phyloP scores from a whole-genome alignment of 129 eudicot species.

The Arctium lappa region DNA sequence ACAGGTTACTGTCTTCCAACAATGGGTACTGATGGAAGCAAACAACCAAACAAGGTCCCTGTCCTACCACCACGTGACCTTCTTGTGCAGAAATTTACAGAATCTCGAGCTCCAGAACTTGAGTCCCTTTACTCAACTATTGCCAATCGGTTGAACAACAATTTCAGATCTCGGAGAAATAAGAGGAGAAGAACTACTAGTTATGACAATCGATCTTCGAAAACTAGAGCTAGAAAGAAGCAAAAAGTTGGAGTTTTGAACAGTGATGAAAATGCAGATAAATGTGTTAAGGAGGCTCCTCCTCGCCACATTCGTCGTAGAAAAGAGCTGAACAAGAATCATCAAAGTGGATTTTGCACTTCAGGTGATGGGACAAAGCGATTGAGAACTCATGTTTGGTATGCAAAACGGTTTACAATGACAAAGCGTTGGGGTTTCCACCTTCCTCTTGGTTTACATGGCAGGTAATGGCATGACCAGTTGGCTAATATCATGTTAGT shows the following conservation, averaged over 20 bases:
- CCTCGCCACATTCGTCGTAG: slow-evolving; percentile 74
- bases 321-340: slow-evolving; percentile 59
- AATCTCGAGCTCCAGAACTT: slow-evolving; percentile 80
- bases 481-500: slow-evolving; percentile 4
- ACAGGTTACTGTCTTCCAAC: slow-evolving; percentile 2
- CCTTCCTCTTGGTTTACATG: slow-evolving; percentile 83
- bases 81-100: slow-evolving; percentile 62
- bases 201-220: slow-evolving; percentile 50
- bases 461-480: slow-evolving; percentile 46
- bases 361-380: slow-evolving; percentile 89
- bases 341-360: slow-evolving; percentile 48
- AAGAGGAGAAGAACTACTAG: slow-evolving; percentile 79
- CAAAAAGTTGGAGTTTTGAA: slow-evolving; percentile 25
- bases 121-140: slow-evolving; percentile 70
- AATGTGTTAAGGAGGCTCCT: slow-evolving; percentile 27
- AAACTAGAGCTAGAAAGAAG: slow-evolving; percentile 44
- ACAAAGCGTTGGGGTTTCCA: slow-evolving; percentile 76
- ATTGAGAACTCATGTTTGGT: slow-evolving; percentile 87
- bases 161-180: slow-evolving; percentile 65
- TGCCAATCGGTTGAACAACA: slow-evolving; percentile 48
- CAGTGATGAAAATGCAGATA: slow-evolving; percentile 11
- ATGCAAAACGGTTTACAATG: slow-evolving; percentile 89
- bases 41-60: slow-evolving; percentile 24
- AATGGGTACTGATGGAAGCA: slow-evolving; percentile 40
- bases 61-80: slow-evolving; percentile 51